A percentile compares a stretch with the other conserved stretches of the same genome.
Evolutionary conservation across 768 basidiomycete species (phyloP).

Genomic region (Tylopilus subfusipes): DNA sequence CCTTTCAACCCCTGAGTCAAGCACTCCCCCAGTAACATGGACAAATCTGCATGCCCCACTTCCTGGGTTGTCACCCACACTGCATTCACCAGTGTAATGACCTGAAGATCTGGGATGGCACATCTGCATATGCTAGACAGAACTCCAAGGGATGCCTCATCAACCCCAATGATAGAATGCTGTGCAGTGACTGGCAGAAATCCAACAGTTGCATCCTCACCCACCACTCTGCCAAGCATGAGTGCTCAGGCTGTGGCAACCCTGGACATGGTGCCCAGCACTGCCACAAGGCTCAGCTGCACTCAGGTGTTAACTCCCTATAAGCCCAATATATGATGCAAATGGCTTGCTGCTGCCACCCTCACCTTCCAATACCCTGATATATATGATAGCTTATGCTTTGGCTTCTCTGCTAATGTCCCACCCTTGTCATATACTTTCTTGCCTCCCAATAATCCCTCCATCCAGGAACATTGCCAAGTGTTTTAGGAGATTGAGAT

Average conservation of each 20-base stretch:
- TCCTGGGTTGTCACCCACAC: background rate
- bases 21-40: too few species aligned
- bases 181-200: slow-evolving; percentile 5
- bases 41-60: background rate
- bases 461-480: rapidly evolving
- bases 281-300: background rate
- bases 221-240: background rate
- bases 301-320: background rate
- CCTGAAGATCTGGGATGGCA: background rate
- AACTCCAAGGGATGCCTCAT: background rate
- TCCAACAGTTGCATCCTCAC: background rate
- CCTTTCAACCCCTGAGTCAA: too few species aligned
- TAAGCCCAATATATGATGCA: background rate
- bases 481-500: background rate
- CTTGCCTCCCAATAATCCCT: background rate
- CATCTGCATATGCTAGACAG: background rate
- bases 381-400: background rate
- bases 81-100: background rate
- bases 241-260: background rate
- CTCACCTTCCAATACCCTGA: background rate
- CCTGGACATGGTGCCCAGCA: background rate
- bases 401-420: background rate
- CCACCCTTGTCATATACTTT: background rate
- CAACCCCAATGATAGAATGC: background rate
- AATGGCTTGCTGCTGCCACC: too few species aligned